phyloP scores from a whole-genome alignment of 2,329 filamentous ascomycete species.

The Xylaria multiplex region DNA sequence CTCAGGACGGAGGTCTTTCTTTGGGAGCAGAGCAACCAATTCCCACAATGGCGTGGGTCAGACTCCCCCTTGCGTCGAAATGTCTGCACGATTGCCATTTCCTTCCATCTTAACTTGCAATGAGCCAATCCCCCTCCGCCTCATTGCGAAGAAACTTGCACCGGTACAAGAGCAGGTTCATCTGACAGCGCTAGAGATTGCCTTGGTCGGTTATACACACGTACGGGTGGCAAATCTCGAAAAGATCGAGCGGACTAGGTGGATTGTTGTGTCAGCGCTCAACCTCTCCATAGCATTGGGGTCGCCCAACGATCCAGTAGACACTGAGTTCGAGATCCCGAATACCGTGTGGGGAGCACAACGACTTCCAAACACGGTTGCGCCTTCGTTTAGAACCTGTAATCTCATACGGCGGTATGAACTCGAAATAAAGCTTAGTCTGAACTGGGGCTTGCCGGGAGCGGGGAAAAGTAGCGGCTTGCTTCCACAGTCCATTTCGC shows the following conservation, averaged over 20 bases:
- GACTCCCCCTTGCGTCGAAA: conserved; percentile 76
- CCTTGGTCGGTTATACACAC: conserved; percentile 81
- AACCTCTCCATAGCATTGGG: conserved; percentile 78
- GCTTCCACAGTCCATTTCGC: conserved; percentile 75
- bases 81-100: conserved; percentile 81
- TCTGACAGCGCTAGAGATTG: conserved; percentile 81
- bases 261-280: conserved; percentile 77
- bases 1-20: conserved; percentile 64
- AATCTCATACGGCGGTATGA: conserved; percentile 86
- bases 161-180: conserved; percentile 76
- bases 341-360: conserved; percentile 76
- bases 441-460: conserved; percentile 70
- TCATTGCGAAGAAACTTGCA: conserved; percentile 81
- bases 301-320: conserved; percentile 65
- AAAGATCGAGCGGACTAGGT: conserved; percentile 76
- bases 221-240: conserved; percentile 80
- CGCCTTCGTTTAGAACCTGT: conserved; percentile 87
- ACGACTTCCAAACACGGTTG: conserved; percentile 83
- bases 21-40: conserved; percentile 54
- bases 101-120: conserved; percentile 92
- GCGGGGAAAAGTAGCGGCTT: conserved; percentile 30
- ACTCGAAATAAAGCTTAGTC: conserved; percentile 81
- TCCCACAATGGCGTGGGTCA: conserved; percentile 43
- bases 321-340: conserved; percentile 76
- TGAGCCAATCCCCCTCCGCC: conserved; percentile 79